Base-by-base conservation (phyloP, 805 yeast species). In the Kodamaea sagamina region DNA sequence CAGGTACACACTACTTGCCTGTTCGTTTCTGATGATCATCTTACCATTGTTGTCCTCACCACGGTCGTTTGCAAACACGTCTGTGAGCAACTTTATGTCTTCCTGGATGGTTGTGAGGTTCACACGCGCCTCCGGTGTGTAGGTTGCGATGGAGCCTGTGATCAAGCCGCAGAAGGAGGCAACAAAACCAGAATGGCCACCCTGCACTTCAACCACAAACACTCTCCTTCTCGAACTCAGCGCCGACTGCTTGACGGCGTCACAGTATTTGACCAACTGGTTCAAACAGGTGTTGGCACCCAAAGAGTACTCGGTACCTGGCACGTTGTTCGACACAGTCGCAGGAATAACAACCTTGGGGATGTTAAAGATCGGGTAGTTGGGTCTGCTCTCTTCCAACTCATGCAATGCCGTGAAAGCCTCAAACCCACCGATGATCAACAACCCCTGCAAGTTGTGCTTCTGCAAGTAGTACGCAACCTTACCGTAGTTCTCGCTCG, bases 301-400 rank as follows among this genome's bases (percentile, higher is more conserved):
- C 42, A 84, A 61, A 0, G 89, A 83, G 61, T 83, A 84, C 63
- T 85, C 89, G 2, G 89, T 81, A 47, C 90, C 92, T 32, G 92
- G 92, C 44, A 84, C 90, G 55, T 84, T 84, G 57, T 84, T 84
- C 15, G 90, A 84, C 41, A 86, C 77, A 10, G 92, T 86, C 26
- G 92, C 88, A 13, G 93, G 93, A 37, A 86, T 75, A 47, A 81
- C 77, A 43, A 83, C 81, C 82, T 83, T 79, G 52, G 95, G 95
- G 44, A 86, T 84, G 52, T 81, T 73, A 68, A 86, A 85, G 6
- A 82, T 77, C 15, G 90, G 88, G 59, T 80, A 86, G 53, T 72
- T 73, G 13, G 63, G 53, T 60, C 86, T 75, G 17, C 84, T 82
- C 40, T 65, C 65, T 52, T 81, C 79, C 54, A 86, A 71, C 66